Conservation (phyloP, 139 green algal genomes). For the Diplosphaera chodatii region DNA sequence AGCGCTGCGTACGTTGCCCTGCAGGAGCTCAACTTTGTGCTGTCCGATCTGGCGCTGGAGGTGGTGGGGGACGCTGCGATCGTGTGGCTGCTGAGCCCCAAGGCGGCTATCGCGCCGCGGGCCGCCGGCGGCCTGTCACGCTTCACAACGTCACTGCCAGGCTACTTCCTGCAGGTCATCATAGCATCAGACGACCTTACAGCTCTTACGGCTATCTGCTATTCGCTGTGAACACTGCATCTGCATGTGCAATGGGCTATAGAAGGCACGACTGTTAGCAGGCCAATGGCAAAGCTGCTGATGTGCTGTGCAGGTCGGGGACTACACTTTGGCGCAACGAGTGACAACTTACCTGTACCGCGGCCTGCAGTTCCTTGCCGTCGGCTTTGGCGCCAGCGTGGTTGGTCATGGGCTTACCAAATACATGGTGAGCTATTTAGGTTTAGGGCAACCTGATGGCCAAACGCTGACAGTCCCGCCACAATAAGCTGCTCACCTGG, state of each 20-base stretch:
- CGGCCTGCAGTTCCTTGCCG: conserved; percentile 20
- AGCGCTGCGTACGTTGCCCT: too few species aligned
- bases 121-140: conserved; percentile 2
- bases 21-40: conserved; percentile 25
- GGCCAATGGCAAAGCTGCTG: too few species aligned
- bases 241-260: too few species aligned
- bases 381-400: conserved; percentile 11
- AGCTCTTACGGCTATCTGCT: too few species aligned
- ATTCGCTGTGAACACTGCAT: too few species aligned
- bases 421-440: not conserved
- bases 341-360: not conserved
- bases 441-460: too few species aligned
- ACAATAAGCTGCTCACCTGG: too few species aligned
- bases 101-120: conserved; percentile 1
- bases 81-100: conserved; percentile 27
- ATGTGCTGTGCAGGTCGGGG: conserved; percentile 7
- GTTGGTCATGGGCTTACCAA: conserved; percentile 22
- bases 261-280: too few species aligned
- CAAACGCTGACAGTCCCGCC: too few species aligned
- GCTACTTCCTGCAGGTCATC: conserved; percentile 23
- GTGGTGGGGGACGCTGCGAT: conserved; percentile 26
- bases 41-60: conserved; percentile 25
- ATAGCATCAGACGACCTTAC: too few species aligned
- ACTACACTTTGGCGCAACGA: conserved; percentile 6
- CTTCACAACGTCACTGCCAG: conserved; percentile 7